These are phyloP conservation scores for Cercospora zeina DNA, from an alignment of 2,329 filamentous ascomycete genomes.

Conservation along the genomic window DNA sequence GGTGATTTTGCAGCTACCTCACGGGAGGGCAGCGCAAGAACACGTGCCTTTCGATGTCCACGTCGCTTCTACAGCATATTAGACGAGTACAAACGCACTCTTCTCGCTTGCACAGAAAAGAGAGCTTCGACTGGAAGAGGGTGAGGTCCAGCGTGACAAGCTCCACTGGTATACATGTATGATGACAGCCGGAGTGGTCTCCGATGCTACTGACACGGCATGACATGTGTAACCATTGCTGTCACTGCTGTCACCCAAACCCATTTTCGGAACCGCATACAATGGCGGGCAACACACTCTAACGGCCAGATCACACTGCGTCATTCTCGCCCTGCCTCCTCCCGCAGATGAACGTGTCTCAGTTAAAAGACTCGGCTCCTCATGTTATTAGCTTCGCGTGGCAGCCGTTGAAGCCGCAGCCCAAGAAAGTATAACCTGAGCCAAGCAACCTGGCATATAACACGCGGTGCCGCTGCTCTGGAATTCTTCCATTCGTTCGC, in stretches of 20 bases:
- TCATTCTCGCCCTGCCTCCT: no score
- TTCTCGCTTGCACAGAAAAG: not conserved
- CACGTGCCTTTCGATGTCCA: no score
- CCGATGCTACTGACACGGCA: not conserved
- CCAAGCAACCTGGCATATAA: conserved; percentile 1
- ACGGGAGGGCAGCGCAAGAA: no score
- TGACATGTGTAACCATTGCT: not conserved
- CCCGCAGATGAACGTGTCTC: not conserved
- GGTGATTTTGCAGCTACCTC: no score
- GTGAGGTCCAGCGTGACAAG: no score
- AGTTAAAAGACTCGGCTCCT: not conserved
- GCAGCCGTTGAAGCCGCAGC: not conserved
- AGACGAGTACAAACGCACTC: no score
- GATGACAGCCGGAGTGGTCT: not conserved
- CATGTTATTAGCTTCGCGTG: not conserved
- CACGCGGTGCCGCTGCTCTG: not conserved
- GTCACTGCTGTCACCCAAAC: no score
- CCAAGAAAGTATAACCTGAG: not conserved
- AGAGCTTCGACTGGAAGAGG: no score
- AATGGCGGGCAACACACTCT: no score
- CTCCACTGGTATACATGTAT: no score
- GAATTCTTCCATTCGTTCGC: not conserved
- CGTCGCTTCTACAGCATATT: not conserved
- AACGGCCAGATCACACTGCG: no score
- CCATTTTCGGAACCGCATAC: no score